Percentiles rank a stretch among this genome's conserved stretches.
phyloP scores from a whole-genome alignment of 129 eudicot genomes.

The Dittrichia graveolens region DNA sequence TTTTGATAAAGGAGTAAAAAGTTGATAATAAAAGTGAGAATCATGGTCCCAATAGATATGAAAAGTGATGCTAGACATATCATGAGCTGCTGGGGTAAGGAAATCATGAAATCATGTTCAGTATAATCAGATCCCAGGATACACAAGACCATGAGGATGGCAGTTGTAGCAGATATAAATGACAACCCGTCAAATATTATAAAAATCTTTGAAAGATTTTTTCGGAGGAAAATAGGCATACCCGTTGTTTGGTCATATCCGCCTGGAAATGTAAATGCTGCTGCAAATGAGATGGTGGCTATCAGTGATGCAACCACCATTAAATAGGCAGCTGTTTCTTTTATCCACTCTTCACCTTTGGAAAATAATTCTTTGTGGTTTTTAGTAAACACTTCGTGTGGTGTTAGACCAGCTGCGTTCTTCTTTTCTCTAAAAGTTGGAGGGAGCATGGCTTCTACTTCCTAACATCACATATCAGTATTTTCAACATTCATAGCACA shows the following conservation, averaged over 20 bases:
- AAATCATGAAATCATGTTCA: constrained; percentile 31
- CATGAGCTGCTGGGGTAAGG: constrained; percentile 25
- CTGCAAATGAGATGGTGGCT: constrained; percentile 36
- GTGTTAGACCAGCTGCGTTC: constrained; percentile 23
- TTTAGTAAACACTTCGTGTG: constrained; percentile 27
- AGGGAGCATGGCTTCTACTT: constrained; percentile 23
- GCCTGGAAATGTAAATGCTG: constrained; percentile 35
- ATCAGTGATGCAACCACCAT: constrained; percentile 30
- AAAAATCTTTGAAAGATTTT: constrained; percentile 19
- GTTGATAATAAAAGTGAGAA: constrained; percentile 24
- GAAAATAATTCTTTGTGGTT: constrained; percentile 27
- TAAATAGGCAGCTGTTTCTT: constrained; percentile 23
- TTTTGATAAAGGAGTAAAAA: constrained; percentile 23
- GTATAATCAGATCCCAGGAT: constrained; percentile 25
- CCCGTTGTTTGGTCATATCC: constrained; percentile 30
- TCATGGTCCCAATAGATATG: constrained; percentile 24
- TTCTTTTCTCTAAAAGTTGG: constrained; percentile 28
- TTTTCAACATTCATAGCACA: not conserved
- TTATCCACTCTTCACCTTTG: constrained; percentile 35
- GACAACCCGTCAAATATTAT: constrained; percentile 23
- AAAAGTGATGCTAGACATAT: constrained; percentile 24
- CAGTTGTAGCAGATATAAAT: constrained; percentile 19
- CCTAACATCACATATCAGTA: constrained; percentile 5
- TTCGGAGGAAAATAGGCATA: constrained; percentile 16
- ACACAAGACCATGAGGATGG: constrained; percentile 28